Percentiles rank a stretch among this genome's conserved stretches.
Evolutionary conservation across 805 yeast genomes (phyloP).

Genomic region (Spathaspora girioi): DNA sequence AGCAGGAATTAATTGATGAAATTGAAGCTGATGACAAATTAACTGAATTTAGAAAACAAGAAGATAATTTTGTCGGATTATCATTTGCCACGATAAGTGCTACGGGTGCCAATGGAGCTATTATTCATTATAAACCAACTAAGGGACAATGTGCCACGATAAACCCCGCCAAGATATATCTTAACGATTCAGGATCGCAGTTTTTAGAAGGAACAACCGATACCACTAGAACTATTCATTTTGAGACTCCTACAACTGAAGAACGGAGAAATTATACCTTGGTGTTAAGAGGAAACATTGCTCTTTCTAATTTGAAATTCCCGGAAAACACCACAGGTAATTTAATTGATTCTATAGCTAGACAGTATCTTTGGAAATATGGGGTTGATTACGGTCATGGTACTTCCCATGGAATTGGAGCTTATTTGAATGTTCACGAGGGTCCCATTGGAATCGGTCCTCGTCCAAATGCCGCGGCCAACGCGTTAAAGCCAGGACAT

Average conservation of each 20-base stretch:
- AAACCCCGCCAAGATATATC: slow-evolving; percentile 50
- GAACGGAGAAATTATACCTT: slow-evolving; percentile 50
- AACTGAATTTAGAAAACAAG: slow-evolving; percentile 33
- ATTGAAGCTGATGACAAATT: slow-evolving; percentile 53
- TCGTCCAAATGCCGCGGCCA: slow-evolving; percentile 44
- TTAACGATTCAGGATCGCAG: slow-evolving; percentile 60
- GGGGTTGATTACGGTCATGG: slow-evolving; percentile 63
- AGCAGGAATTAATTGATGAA: slow-evolving; percentile 48
- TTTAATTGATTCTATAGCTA: slow-evolving; percentile 53
- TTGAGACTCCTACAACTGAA: slow-evolving; percentile 43
- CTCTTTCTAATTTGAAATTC: slow-evolving; percentile 46
- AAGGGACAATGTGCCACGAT: slow-evolving; percentile 41
- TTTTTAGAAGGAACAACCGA: slow-evolving; percentile 64
- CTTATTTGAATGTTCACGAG: slow-evolving; percentile 59
- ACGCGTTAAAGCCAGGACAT: slow-evolving; percentile 48
- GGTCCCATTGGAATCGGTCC: slow-evolving; percentile 63
- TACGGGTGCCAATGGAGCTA: slow-evolving; percentile 72
- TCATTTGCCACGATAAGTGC: slow-evolving; percentile 75
- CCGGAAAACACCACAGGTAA: slow-evolving; percentile 55
- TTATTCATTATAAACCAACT: slow-evolving; percentile 69
- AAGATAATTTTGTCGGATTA: slow-evolving; percentile 53
- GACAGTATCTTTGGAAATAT: slow-evolving; percentile 53
- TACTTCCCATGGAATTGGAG: slow-evolving; percentile 64
- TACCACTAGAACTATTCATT: slow-evolving; percentile 59
- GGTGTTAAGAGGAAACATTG: slow-evolving; percentile 56